These are phyloP conservation scores for Catenaria anguillulae DNA, from an alignment of 371 early-diverging fungal species.

Conservation along the genomic window DNA sequence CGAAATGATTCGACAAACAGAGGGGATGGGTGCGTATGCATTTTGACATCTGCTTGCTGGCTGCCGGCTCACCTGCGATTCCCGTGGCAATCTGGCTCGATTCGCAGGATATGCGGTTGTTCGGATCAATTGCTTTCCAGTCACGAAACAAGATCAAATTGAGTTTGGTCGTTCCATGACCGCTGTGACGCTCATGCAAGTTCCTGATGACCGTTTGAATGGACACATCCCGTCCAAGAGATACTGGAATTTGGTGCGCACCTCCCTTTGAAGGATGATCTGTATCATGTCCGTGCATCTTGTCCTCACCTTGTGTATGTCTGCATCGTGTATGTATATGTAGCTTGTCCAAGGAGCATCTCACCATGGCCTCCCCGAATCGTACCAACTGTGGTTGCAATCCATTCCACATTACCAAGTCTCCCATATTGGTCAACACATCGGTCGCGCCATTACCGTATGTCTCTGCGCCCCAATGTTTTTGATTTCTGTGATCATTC, in stretches of 20 bases:
- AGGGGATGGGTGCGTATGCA: slow-evolving; percentile 11
- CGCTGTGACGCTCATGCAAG: slow-evolving; percentile 13
- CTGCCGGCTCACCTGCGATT: slow-evolving; percentile 14
- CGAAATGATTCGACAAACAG: slow-evolving; percentile 16
- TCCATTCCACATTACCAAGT: slow-evolving; percentile 15
- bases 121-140: slow-evolving; percentile 10
- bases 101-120: slow-evolving; percentile 19
- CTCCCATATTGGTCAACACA: slow-evolving; percentile 7
- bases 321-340: too few relatives aligned
- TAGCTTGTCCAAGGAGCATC: slow-evolving; percentile 14
- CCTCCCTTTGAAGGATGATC: neutral
- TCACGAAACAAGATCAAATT: slow-evolving; percentile 1
- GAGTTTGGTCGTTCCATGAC: neutral
- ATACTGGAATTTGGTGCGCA: slow-evolving; percentile 13
- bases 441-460: slow-evolving; percentile 9
- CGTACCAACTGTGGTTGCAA: slow-evolving; percentile 15
- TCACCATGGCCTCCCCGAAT: slow-evolving; percentile 13
- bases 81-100: too few relatives aligned
- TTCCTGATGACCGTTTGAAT: slow-evolving; percentile 10
- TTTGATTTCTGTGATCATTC: slow-evolving; percentile 9
- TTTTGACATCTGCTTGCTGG: slow-evolving; percentile 7
- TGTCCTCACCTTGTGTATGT: too few relatives aligned
- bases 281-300: too few relatives aligned
- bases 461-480: slow-evolving; percentile 9
- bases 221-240: slow-evolving; percentile 14